These are phyloP conservation scores for Thelephora ganbajun DNA, from an alignment of 768 basidiomycete genomes.

Conservation along the genomic window DNA sequence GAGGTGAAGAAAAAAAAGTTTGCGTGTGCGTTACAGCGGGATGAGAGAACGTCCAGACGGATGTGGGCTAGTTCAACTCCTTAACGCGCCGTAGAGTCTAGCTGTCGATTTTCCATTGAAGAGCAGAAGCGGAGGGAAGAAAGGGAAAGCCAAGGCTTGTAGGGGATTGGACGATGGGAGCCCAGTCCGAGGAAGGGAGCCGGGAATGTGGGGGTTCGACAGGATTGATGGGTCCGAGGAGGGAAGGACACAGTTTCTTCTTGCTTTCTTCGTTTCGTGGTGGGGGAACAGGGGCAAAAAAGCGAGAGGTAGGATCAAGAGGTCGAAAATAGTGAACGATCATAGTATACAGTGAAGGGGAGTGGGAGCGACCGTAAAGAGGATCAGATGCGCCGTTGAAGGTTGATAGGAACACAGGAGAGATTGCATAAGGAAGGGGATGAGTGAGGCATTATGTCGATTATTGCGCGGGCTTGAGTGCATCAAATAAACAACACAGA, in stretches of 20 bases:
- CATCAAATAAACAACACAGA: slow-evolving; percentile 7
- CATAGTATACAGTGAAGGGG: slow-evolving; percentile 1
- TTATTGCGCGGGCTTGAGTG: slow-evolving; percentile 1
- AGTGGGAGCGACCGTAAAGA: slow-evolving; percentile 6
- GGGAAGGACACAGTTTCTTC: background rate
- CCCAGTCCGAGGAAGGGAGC: background rate
- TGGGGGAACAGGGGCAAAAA: background rate
- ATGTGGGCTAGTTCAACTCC: background rate
- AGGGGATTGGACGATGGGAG: background rate
- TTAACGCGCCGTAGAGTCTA: no score
- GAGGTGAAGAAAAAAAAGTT: background rate
- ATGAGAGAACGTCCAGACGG: background rate
- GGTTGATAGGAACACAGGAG: slow-evolving; percentile 9
- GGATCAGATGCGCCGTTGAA: slow-evolving; percentile 9
- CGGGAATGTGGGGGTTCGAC: background rate
- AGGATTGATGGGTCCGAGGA: background rate
- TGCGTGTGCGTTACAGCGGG: background rate
- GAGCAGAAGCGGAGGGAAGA: background rate
- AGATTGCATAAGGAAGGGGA: background rate
- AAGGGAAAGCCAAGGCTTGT: slow-evolving; percentile 1
- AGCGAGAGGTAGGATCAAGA: slow-evolving; percentile 1
- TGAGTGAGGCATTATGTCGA: background rate
- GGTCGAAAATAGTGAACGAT: slow-evolving; percentile 7
- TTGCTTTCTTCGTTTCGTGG: background rate
- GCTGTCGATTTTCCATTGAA: no score